These are phyloP conservation scores for Prunus persica DNA, from an alignment of 306 rosid species.

Conservation along the genomic window DNA sequence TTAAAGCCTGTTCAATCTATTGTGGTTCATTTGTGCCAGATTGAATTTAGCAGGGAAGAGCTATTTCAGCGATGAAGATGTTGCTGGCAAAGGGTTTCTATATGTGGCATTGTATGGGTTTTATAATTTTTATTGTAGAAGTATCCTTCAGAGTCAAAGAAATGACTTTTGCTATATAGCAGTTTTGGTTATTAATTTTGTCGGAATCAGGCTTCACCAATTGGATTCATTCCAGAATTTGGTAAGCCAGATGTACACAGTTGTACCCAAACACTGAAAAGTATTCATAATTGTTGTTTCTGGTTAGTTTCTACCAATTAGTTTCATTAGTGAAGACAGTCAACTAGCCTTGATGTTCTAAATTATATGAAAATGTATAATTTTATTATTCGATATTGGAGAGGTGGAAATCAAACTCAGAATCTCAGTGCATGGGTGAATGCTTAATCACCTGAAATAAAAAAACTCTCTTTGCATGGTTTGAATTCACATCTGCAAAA, in stretches of 20 bases:
- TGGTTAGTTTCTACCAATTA: neutral
- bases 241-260: slow-evolving; percentile 1
- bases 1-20: neutral
- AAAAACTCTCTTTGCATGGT: no score
- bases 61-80: slow-evolving; percentile 49
- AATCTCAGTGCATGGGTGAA: no score
- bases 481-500: no score
- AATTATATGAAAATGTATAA: no score
- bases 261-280: neutral
- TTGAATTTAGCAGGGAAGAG: slow-evolving; percentile 8
- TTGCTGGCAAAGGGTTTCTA: slow-evolving; percentile 37
- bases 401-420: no score
- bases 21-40: slow-evolving; percentile 7
- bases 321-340: neutral
- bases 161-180: slow-evolving; percentile 2
- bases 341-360: no score
- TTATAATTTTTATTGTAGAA: neutral
- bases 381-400: no score
- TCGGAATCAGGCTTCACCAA: slow-evolving; percentile 10
- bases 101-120: slow-evolving; percentile 11
- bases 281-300: neutral
- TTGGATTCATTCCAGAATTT: slow-evolving; percentile 15
- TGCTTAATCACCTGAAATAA: no score
- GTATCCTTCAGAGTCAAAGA: slow-evolving; percentile 4
- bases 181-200: slow-evolving; percentile 25